Conservation (phyloP, 176 grass and related monocot genomes). For the Avena sativa region DNA sequence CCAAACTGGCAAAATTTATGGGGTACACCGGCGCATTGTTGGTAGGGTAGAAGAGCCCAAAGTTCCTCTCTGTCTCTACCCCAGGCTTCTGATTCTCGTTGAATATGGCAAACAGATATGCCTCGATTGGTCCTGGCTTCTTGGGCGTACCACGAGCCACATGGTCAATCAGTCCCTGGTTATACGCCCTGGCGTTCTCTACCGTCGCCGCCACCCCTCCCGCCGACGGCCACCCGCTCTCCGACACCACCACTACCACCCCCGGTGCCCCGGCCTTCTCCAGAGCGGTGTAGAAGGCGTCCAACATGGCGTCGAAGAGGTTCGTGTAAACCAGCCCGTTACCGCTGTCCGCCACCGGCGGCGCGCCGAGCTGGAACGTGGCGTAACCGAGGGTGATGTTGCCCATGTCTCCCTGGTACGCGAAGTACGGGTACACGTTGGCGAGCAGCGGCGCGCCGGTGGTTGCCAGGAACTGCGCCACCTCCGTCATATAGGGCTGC, state of each 20-base stretch:
- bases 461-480: neutral
- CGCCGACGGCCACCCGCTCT: slow-evolving; percentile 69
- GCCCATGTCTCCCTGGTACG: neutral
- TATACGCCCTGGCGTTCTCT: slow-evolving; percentile 58
- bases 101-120: slow-evolving; percentile 75
- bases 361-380: neutral
- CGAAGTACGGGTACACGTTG: slow-evolving; percentile 16
- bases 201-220: slow-evolving; percentile 33
- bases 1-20: slow-evolving; percentile 37
- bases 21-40: slow-evolving; percentile 56
- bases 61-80: slow-evolving; percentile 49
- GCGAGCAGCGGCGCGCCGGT: neutral
- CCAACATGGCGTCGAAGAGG: slow-evolving; percentile 5
- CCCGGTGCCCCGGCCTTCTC: slow-evolving; percentile 31
- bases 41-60: slow-evolving; percentile 75
- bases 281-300: slow-evolving; percentile 46
- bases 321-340: neutral
- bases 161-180: slow-evolving; percentile 67
- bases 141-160: slow-evolving; percentile 59
- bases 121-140: slow-evolving; percentile 55
- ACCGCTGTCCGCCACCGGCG: neutral
- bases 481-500: neutral
- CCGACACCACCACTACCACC: slow-evolving; percentile 62
- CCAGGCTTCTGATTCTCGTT: slow-evolving; percentile 73
- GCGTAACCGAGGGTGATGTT: neutral